These are phyloP conservation scores for Nidularia pulvinata DNA, from an alignment of 768 basidiomycete species.

Conservation along the genomic window DNA sequence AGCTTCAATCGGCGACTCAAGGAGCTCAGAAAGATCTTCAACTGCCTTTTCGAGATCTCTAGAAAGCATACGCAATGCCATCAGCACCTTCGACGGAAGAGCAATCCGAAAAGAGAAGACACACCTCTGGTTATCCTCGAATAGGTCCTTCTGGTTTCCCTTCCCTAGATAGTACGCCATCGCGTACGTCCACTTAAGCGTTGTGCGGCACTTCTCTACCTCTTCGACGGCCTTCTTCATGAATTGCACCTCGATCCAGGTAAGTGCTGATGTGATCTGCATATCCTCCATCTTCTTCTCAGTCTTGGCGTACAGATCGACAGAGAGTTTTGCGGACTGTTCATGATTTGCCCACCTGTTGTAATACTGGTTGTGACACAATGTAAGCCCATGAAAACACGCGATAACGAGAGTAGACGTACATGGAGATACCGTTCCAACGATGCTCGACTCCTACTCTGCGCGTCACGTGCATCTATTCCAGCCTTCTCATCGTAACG, in stretches of 20 bases:
- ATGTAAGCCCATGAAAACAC: neutral
- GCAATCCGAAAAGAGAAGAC: slow-evolving; percentile 9
- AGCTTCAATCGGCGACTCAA: slow-evolving; percentile 90
- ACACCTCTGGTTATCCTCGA: slow-evolving; percentile 95
- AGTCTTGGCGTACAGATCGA: slow-evolving; percentile 91
- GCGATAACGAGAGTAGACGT: slow-evolving; percentile 23
- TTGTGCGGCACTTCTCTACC: slow-evolving; percentile 87
- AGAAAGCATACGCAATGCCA: neutral
- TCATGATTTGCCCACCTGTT: slow-evolving; percentile 99
- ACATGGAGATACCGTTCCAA: slow-evolving; percentile 97
- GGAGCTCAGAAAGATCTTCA: slow-evolving; percentile 89
- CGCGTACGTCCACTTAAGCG: slow-evolving; percentile 98
- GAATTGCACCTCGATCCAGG: slow-evolving; percentile 99
- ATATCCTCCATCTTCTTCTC: slow-evolving; percentile 99
- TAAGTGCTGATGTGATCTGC: slow-evolving; percentile 88
- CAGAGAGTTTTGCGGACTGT: slow-evolving; percentile 95
- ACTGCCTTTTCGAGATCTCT: slow-evolving; percentile 95
- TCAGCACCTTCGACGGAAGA: neutral
- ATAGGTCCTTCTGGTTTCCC: slow-evolving; percentile 92
- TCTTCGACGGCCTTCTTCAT: slow-evolving; percentile 98
- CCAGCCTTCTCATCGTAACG: slow-evolving; percentile 94
- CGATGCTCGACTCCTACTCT: slow-evolving; percentile 87
- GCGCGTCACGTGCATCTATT: slow-evolving; percentile 87
- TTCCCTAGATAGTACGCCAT: slow-evolving; percentile 97
- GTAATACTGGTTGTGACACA: slow-evolving; percentile 71